Percentiles rank a stretch among this genome's conserved stretches.
Conservation (phyloP, 305 asterid species). For the Fraxinus angustifolia region DNA sequence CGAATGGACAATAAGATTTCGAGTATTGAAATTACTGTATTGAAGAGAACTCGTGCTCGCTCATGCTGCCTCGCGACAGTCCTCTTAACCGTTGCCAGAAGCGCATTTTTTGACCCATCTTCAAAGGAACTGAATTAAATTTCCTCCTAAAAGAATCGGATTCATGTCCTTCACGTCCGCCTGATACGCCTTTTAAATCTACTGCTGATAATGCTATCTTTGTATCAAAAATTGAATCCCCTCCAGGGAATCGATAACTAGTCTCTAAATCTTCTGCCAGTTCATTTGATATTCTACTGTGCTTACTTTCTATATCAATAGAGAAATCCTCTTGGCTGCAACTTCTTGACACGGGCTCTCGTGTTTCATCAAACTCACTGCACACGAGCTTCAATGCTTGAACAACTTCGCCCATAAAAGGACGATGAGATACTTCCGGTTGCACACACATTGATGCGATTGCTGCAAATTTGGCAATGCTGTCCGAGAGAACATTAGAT, state of each 20-base stretch:
- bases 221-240: conserved; percentile 33
- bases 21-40: conserved; percentile 20
- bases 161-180: conserved; percentile 27
- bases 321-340: conserved; percentile 61
- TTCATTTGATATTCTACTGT: conserved; percentile 40
- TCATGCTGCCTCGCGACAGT: conserved; percentile 74
- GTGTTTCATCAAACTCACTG: conserved; percentile 69
- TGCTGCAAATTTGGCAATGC: conserved; percentile 65
- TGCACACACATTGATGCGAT: conserved; percentile 97
- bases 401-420: conserved; percentile 96
- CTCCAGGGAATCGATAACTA: conserved; percentile 14
- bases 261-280: conserved; percentile 37
- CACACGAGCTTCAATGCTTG: conserved; percentile 91
- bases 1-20: neutral
- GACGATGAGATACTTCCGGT: conserved; percentile 92
- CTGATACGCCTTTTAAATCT: conserved; percentile 46
- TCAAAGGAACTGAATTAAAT: conserved; percentile 78
- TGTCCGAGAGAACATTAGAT: conserved; percentile 41
- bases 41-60: conserved; percentile 61
- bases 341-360: conserved; percentile 50
- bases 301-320: conserved; percentile 38
- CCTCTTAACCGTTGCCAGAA: conserved; percentile 73
- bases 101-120: conserved; percentile 43
- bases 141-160: conserved; percentile 74
- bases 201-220: conserved; percentile 41